Percentiles rank a stretch among this genome's conserved stretches.
These are phyloP conservation scores for Solanum infundibuliforme DNA, from an alignment of 257 asterid species.

Conservation along the genomic window DNA sequence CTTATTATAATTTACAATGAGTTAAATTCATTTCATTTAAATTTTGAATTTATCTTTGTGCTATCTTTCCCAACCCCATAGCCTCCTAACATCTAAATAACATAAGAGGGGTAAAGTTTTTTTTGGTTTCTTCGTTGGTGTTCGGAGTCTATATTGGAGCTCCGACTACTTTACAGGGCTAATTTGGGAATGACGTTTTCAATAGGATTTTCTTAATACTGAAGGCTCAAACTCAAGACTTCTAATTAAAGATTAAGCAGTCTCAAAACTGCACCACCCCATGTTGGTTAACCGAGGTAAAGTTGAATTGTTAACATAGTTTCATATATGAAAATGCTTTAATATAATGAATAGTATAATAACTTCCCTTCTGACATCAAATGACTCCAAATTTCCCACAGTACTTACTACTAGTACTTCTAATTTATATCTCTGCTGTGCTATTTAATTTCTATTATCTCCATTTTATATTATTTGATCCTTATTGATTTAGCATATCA, in stretches of 20 bases:
- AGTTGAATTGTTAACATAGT: not conserved
- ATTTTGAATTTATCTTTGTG: not conserved
- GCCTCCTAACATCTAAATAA: not conserved
- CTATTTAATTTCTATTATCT: not conserved
- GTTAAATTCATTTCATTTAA: not conserved
- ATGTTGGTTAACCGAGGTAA: no score
- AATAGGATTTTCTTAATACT: fast-evolving
- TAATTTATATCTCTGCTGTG: not conserved
- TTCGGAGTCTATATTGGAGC: fast-evolving
- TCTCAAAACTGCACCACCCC: no score
- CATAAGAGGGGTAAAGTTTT: not conserved
- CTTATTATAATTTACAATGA: no score
- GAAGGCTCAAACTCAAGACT: fast-evolving
- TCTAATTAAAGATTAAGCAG: no score
- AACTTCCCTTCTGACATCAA: not conserved
- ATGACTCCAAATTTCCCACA: not conserved
- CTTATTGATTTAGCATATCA: not conserved
- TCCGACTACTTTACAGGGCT: no score
- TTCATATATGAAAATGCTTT: not conserved
- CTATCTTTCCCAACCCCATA: not conserved
- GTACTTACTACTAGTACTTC: not conserved
- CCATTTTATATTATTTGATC: not conserved
- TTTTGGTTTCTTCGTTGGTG: not conserved
- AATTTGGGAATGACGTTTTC: fast-evolving
- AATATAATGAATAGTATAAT: not conserved